Evolutionary conservation across 768 basidiomycete genomes (phyloP).

Genomic region (Mycena rebaudengoi): DNA sequence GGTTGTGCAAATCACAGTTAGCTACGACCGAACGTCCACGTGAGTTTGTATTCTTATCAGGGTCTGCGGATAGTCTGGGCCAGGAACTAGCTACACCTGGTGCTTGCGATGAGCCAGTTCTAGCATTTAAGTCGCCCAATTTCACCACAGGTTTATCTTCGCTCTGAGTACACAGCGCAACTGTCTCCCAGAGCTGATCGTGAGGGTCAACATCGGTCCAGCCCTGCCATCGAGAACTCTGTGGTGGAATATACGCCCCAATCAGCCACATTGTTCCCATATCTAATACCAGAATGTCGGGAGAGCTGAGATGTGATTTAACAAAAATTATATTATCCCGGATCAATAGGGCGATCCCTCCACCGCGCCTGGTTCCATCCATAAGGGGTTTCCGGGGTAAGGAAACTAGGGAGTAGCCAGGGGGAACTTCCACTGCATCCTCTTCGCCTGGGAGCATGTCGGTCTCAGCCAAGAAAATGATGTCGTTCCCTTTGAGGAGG

Average conservation of each 20-base stretch:
- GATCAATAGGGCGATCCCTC: background rate
- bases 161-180: background rate
- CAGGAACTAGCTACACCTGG: background rate
- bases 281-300: background rate
- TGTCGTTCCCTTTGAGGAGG: too few species aligned
- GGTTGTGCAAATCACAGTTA: background rate
- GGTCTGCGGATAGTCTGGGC: background rate
- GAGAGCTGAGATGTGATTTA: background rate
- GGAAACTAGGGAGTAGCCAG: too few species aligned
- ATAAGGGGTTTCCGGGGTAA: too few species aligned
- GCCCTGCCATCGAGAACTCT: background rate
- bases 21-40: background rate
- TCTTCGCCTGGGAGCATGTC: too few species aligned
- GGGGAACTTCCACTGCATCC: too few species aligned
- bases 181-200: background rate
- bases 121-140: background rate
- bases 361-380: too few species aligned
- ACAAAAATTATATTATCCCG: background rate
- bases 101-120: background rate
- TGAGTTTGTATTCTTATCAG: background rate
- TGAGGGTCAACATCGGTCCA: background rate
- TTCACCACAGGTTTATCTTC: background rate
- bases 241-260: background rate
- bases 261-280: background rate
- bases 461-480: too few species aligned